phyloP scores from a whole-genome alignment of 306 rosid species.

The Cucurbita moschata region DNA sequence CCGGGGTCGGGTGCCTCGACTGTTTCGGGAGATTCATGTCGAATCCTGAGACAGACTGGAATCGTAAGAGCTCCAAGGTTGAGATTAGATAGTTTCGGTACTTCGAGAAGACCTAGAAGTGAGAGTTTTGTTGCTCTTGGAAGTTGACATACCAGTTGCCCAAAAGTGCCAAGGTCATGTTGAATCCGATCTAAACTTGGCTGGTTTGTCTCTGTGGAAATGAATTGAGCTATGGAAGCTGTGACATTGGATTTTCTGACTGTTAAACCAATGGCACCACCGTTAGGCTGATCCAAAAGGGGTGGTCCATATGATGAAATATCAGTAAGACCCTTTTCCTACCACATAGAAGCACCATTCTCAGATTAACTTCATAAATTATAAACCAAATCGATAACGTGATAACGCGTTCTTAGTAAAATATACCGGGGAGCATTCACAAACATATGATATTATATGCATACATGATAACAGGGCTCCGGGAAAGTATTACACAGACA shows the following conservation, averaged over 20 bases:
- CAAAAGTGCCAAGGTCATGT: slow-evolving; percentile 50
- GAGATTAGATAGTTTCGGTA: slow-evolving; percentile 22
- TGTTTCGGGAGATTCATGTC: slow-evolving; percentile 16
- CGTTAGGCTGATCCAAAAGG: slow-evolving; percentile 45
- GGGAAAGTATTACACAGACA: background rate
- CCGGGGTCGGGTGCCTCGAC: slow-evolving; percentile 17
- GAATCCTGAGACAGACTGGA: slow-evolving; percentile 22
- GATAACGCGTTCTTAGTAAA: background rate
- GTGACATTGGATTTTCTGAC: slow-evolving; percentile 53
- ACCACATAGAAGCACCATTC: slow-evolving; percentile 11
- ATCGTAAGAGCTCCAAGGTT: slow-evolving; percentile 35
- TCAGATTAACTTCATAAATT: background rate
- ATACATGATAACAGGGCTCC: background rate
- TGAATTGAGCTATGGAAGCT: slow-evolving; percentile 76
- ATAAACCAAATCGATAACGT: background rate
- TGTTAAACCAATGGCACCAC: slow-evolving; percentile 59
- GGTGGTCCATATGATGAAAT: slow-evolving; percentile 64
- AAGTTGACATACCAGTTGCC: slow-evolving; percentile 50
- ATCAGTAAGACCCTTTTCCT: slow-evolving; percentile 62
- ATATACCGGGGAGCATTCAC: background rate
- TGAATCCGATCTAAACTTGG: slow-evolving; percentile 20
- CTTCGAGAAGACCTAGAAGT: slow-evolving; percentile 48
- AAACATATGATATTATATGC: too few species aligned
- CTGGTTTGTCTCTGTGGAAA: slow-evolving; percentile 29
- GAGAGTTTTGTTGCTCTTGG: slow-evolving; percentile 58